phyloP scores from a whole-genome alignment of 169 alveolate genomes.

The Plasmodium sp. region DNA sequence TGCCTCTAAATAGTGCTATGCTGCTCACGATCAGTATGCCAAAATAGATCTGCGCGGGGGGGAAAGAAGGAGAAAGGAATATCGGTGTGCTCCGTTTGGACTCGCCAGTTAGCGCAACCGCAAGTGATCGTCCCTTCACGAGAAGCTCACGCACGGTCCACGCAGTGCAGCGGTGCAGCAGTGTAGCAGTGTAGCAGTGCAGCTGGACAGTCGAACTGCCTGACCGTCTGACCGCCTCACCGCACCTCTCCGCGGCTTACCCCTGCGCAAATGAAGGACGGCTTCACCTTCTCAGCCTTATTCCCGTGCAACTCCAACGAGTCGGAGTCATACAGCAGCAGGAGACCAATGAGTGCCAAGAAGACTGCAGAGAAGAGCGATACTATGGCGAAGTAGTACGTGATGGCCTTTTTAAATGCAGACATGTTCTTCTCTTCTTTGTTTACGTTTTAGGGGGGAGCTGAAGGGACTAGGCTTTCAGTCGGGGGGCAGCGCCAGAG shows the following conservation, averaged over 20 bases:
- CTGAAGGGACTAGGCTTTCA: neutral
- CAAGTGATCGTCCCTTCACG: neutral
- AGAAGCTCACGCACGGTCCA: neutral
- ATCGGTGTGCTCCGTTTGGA: neutral
- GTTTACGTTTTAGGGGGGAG: neutral
- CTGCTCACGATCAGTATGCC: conserved; percentile 30
- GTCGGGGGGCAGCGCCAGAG: neutral
- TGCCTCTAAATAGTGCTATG: conserved; percentile 11
- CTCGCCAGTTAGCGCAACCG: neutral
- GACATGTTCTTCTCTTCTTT: conserved; percentile 47
- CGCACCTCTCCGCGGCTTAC: conserved; percentile 27
- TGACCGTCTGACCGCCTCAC: neutral
- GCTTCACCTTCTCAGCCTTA: conserved; percentile 45
- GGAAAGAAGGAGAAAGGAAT: neutral
- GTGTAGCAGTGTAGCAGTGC: neutral
- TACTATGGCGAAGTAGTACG: conserved; percentile 66
- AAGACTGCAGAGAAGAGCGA: conserved; percentile 69
- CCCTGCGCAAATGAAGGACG: conserved; percentile 71
- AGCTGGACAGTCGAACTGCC: neutral
- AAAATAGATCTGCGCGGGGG: conserved; percentile 38
- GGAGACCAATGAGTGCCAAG: conserved; percentile 57
- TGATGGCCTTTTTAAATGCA: conserved; percentile 44
- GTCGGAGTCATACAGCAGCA: conserved; percentile 61
- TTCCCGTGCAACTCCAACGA: conserved; percentile 68
- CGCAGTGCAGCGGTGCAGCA: neutral